phyloP scores from a whole-genome alignment of 768 basidiomycete genomes.

The Podaxis sp. region DNA sequence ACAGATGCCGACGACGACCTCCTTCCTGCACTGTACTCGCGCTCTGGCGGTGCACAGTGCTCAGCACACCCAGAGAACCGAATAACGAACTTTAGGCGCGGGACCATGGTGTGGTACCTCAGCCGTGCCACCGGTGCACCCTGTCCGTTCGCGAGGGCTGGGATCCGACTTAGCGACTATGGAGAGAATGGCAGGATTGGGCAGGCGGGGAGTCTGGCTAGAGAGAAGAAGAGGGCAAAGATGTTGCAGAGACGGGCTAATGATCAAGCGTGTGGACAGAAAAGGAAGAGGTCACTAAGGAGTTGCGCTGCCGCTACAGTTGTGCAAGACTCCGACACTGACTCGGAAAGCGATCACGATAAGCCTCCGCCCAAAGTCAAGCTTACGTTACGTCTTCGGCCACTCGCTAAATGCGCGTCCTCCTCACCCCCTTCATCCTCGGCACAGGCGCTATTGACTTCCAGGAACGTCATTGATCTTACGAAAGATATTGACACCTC shows the following conservation, averaged over 20 bases:
- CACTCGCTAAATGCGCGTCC: conserved; percentile 15
- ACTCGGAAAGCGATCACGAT: conserved; percentile 38
- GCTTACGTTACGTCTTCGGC: conserved; percentile 63
- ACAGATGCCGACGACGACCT: conserved; percentile 74
- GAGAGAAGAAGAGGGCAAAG: conserved; percentile 29
- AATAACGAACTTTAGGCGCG: conserved; percentile 72
- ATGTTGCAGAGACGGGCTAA: conserved; percentile 17
- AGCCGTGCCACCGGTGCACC: conserved; percentile 72
- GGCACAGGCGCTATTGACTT: conserved; percentile 11
- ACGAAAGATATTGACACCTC: conserved; percentile 39
- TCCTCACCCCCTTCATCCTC: conserved; percentile 10
- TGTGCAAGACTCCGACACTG: conserved; percentile 28
- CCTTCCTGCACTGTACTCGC: conserved; percentile 67
- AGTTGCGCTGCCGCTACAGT: conserved; percentile 29
- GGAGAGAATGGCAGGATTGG: conserved; percentile 44
- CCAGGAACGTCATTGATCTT: conserved; percentile 33
- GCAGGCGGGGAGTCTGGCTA: conserved; percentile 20
- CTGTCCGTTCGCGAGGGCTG: conserved; percentile 73
- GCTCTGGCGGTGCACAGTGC: conserved; percentile 63
- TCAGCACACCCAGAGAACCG: conserved; percentile 41
- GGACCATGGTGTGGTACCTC: conserved; percentile 82
- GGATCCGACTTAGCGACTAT: conserved; percentile 73
- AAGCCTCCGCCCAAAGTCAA: conserved; percentile 65
- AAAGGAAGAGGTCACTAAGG: conserved; percentile 44
- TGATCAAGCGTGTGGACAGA: conserved; percentile 36